Percentiles rank a stretch among this genome's conserved stretches.
Evolutionary conservation across 2,329 filamentous ascomycete species (phyloP).

Genomic region (Neofusicoccum ribis): DNA sequence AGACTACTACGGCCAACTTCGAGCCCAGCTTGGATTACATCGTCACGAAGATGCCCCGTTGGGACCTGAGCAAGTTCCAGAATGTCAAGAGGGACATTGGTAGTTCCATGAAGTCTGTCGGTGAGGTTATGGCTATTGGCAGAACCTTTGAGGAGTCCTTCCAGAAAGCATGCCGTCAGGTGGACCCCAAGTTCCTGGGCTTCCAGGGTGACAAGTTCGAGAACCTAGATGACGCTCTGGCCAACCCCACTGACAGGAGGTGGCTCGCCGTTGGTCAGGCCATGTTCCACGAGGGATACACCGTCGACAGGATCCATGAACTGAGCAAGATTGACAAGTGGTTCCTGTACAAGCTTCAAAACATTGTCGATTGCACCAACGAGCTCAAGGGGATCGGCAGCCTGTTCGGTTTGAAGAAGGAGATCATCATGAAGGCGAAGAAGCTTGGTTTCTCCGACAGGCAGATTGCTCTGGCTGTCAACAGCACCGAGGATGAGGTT

Average conservation of each 20-base stretch:
- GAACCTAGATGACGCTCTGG: conserved; percentile 83
- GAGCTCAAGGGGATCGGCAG: conserved; percentile 83
- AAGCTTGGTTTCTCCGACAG: conserved; percentile 97
- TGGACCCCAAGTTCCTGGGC: conserved; percentile 87
- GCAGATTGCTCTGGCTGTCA: conserved; percentile 86
- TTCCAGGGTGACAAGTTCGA: conserved; percentile 97
- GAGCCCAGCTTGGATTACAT: conserved; percentile 97
- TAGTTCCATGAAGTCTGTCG: conserved; percentile 98
- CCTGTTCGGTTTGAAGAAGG: conserved; percentile 81
- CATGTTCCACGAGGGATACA: conserved; percentile 95
- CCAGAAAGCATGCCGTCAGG: conserved; percentile 97
- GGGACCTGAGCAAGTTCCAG: conserved; percentile 98
- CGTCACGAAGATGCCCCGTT: conserved; percentile 97
- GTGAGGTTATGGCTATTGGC: conserved; percentile 98
- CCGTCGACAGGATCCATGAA: conserved; percentile 87
- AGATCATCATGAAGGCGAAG: conserved; percentile 87
- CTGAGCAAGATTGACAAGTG: conserved; percentile 99
- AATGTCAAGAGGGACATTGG: conserved; percentile 97
- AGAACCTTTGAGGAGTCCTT: conserved; percentile 98
- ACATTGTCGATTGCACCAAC: conserved; percentile 87
- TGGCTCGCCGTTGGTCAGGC: conserved; percentile 98
- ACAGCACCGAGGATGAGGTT: conserved; percentile 84
- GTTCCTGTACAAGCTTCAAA: conserved; percentile 98
- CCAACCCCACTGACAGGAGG: conserved; percentile 91
- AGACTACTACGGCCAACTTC: conserved; percentile 98